Percentiles rank a stretch among this genome's conserved stretches.
Evolutionary conservation across 139 green algal genomes (phyloP).

Genomic region (Marvania coccoides): DNA sequence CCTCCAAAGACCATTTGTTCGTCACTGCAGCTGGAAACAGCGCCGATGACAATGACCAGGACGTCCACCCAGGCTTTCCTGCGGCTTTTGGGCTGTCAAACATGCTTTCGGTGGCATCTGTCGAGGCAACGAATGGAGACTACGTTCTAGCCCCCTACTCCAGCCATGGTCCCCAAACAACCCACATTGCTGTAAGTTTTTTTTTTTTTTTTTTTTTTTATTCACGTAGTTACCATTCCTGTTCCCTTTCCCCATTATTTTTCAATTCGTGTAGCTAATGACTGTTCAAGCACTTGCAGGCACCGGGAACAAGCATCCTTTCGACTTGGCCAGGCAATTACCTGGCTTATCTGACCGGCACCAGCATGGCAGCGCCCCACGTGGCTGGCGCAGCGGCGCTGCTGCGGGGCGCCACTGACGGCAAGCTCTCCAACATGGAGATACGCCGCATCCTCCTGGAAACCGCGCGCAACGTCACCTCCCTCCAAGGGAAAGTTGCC

Average conservation of each 20-base stretch:
- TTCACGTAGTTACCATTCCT: no score
- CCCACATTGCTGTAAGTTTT: constrained; percentile 1
- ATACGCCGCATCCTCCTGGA: background rate
- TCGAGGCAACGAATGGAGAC: background rate
- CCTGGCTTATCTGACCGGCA: constrained; percentile 3
- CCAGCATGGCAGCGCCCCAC: constrained; percentile 33
- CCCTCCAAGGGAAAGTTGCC: background rate
- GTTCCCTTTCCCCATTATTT: no score
- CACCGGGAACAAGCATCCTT: constrained; percentile 12
- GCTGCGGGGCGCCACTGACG: constrained; percentile 12
- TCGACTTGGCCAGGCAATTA: constrained; percentile 3
- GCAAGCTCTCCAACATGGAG: constrained; percentile 1
- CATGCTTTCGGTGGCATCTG: background rate
- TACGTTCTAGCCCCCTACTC: background rate
- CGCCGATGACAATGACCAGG: constrained; percentile 6
- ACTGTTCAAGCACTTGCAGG: background rate
- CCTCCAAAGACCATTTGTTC: background rate
- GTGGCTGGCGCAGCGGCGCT: constrained; percentile 49
- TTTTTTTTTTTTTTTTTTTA: no score
- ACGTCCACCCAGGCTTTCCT: background rate
- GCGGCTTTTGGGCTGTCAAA: background rate
- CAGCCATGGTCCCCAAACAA: constrained; percentile 1
- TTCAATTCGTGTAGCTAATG: no score
- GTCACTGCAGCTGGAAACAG: constrained; percentile 5
- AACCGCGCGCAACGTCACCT: background rate